These are phyloP conservation scores for Trichoderma simmonsii DNA, from an alignment of 2,329 filamentous ascomycete species.

Conservation along the genomic window DNA sequence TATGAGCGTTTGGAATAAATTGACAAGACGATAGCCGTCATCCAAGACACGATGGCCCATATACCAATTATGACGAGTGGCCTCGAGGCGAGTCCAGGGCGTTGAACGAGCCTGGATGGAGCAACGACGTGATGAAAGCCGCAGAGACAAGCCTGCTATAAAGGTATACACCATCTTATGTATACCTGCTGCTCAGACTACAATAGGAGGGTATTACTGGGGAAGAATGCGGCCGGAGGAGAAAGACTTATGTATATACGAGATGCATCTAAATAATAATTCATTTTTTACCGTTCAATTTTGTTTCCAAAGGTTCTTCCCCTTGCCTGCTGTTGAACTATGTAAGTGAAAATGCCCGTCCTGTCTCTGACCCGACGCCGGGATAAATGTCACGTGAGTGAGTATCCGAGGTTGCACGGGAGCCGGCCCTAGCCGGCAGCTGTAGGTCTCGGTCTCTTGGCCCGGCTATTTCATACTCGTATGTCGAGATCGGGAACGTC, in stretches of 20 bases:
- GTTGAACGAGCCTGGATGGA: neutral
- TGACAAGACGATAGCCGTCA: constrained; percentile 10
- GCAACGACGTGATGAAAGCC: neutral
- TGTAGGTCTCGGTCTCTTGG: constrained; percentile 18
- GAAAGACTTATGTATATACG: constrained; percentile 24
- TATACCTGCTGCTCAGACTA: neutral
- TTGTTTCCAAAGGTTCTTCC: neutral
- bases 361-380: neutral
- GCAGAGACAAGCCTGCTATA: neutral
- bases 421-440: constrained; percentile 44
- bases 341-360: neutral
- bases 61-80: constrained; percentile 8
- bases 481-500: constrained; percentile 10
- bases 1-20: constrained; percentile 28
- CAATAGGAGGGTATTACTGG: neutral
- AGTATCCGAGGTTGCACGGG: constrained; percentile 37
- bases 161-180: neutral
- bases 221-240: neutral
- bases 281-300: neutral
- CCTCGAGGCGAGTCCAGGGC: neutral
- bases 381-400: constrained; percentile 34
- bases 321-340: neutral
- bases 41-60: neutral
- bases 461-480: constrained; percentile 4
- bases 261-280: neutral